These are phyloP conservation scores for Microthyrium microscopicum DNA, from an alignment of 2,329 filamentous ascomycete genomes.

Conservation along the genomic window DNA sequence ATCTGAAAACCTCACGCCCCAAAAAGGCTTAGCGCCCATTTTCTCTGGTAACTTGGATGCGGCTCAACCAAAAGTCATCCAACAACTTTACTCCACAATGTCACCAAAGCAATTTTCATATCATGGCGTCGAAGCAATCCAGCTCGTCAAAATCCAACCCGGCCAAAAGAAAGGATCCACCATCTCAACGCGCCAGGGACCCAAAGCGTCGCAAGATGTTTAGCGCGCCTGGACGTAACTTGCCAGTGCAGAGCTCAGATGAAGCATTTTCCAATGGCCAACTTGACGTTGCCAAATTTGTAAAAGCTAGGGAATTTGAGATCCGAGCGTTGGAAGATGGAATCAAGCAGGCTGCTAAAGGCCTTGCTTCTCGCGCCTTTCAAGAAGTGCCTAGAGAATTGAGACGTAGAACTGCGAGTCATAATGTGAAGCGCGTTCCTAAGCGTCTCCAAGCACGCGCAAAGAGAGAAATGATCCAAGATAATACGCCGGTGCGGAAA, in stretches of 20 bases:
- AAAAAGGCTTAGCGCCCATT: too few species aligned
- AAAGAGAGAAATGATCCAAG: constrained; percentile 61
- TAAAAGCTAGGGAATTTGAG: constrained; percentile 75
- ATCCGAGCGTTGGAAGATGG: constrained; percentile 71
- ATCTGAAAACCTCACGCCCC: too few species aligned
- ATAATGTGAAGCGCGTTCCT: constrained; percentile 84
- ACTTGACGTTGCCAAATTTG: constrained; percentile 69
- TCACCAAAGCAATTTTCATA: too few species aligned
- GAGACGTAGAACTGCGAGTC: constrained; percentile 76
- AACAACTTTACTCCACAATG: too few species aligned
- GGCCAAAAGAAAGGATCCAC: too few species aligned
- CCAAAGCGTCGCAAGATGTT: too few species aligned
- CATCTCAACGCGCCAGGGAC: too few species aligned
- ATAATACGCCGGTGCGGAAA: constrained; percentile 67
- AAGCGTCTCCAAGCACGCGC: constrained; percentile 56
- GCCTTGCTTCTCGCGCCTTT: constrained; percentile 56
- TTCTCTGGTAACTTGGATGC: too few species aligned
- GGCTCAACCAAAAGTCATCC: too few species aligned
- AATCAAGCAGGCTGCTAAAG: constrained; percentile 56
- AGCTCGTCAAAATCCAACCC: too few species aligned
- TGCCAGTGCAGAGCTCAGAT: constrained; percentile 23
- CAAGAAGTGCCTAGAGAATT: constrained; percentile 77
- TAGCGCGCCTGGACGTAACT: constrained; percentile 14
- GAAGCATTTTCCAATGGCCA: constrained; percentile 53
- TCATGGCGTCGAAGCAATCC: too few species aligned